A percentile compares a stretch with the other conserved stretches of the same genome.
phyloP scores from a whole-genome alignment of 2,329 filamentous ascomycete species.

The Arthrobotrys sphaeroides region DNA sequence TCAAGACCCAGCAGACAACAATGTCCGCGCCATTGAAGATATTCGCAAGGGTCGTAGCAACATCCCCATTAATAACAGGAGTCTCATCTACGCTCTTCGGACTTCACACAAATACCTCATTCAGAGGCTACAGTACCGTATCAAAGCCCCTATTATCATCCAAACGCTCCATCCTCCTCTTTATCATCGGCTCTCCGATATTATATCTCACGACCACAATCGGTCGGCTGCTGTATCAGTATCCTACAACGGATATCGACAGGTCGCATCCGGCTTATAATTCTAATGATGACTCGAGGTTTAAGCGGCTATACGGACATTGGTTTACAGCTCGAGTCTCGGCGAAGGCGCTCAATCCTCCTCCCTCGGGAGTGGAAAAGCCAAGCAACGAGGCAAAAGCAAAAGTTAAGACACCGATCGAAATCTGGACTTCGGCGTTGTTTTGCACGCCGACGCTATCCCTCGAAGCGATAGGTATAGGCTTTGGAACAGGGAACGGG shows the following conservation, averaged over 20 bases:
- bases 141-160: conserved; percentile 9
- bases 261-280: conserved; percentile 32
- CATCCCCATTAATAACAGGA: background rate
- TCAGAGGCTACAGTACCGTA: background rate
- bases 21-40: background rate
- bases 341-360: background rate
- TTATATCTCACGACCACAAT: conserved; percentile 31
- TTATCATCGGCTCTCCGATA: conserved; percentile 19
- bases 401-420: conserved; percentile 13
- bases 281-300: conserved; percentile 23
- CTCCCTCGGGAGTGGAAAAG: background rate
- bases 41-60: background rate
- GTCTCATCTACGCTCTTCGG: background rate
- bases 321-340: conserved; percentile 40
- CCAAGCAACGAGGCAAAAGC: background rate
- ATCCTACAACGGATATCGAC: conserved; percentile 37
- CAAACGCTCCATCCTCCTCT: conserved; percentile 12
- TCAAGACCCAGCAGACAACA: background rate
- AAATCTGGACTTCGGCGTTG: conserved; percentile 37
- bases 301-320: conserved; percentile 25
- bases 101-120: background rate
- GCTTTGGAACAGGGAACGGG: conserved; percentile 2
- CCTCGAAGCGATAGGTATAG: conserved; percentile 18
- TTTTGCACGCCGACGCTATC: conserved; percentile 46
- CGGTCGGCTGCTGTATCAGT: conserved; percentile 30